phyloP scores from a whole-genome alignment of 352 stramenopile species.

The Globisporangium echinulatum region DNA sequence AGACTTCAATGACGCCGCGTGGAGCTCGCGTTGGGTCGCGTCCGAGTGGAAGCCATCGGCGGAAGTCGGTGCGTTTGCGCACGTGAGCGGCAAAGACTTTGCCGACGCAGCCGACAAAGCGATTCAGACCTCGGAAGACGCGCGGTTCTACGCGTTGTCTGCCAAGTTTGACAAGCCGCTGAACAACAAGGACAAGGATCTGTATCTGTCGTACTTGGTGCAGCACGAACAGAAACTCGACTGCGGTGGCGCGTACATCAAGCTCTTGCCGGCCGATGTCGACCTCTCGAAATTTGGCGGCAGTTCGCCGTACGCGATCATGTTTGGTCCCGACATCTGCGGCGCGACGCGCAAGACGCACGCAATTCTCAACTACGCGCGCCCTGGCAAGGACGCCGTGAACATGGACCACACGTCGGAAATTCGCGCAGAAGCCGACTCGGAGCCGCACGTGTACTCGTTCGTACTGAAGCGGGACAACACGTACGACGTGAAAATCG shows the following conservation, averaged over 20 bases:
- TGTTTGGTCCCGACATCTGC: slow-evolving; percentile 96
- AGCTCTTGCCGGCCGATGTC: slow-evolving; percentile 70
- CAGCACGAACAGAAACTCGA: slow-evolving; percentile 95
- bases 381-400: slow-evolving; percentile 86
- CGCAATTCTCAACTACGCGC: slow-evolving; percentile 94
- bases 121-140: slow-evolving; percentile 93
- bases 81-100: slow-evolving; percentile 92
- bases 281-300: slow-evolving; percentile 71
- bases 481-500: slow-evolving; percentile 90
- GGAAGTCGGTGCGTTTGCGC: slow-evolving; percentile 94
- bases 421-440: slow-evolving; percentile 75
- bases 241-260: slow-evolving; percentile 93
- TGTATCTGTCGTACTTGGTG: slow-evolving; percentile 94
- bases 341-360: slow-evolving; percentile 92
- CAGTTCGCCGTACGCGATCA: slow-evolving; percentile 89
- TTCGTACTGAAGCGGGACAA: slow-evolving; percentile 87
- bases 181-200: slow-evolving; percentile 86
- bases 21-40: slow-evolving; percentile 75
- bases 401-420: slow-evolving; percentile 91
- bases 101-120: slow-evolving; percentile 89
- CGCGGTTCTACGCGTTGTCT: slow-evolving; percentile 96
- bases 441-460: slow-evolving; percentile 91
- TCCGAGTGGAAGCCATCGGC: slow-evolving; percentile 91
- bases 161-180: slow-evolving; percentile 87
- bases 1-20: slow-evolving; percentile 89